Evolutionary conservation across 2,329 filamentous ascomycete species (phyloP), one percentile per base, ranked within the genome.

Genomic region (Basipetospora sp.): DNA sequence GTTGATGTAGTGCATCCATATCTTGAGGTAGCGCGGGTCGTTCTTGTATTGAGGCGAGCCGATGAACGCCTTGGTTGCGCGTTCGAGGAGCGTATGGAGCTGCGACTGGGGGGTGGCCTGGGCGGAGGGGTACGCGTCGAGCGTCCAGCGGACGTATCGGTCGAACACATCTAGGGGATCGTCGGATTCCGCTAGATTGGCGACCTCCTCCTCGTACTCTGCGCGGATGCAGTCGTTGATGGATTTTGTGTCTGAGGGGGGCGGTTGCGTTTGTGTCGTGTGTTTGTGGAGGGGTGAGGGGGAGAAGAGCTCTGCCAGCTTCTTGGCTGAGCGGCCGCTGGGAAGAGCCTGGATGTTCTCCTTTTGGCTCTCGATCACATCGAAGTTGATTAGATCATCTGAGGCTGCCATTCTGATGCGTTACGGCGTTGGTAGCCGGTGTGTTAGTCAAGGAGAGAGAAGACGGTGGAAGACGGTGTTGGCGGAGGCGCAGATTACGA

Each of bases 261-360:
- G 80, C 5, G 78, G 74, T 6, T 74, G 70, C 15, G 67, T 57
- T 31, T 72, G 59, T 50, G 69, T 71, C 57, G 31, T 72, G 59
- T 50, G 69, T 71, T 27, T 35, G 11, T 74, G 67, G 25, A 72
- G 59, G 29, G 69, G 65, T 29, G 71, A 67, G 39, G 82, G 67
- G 43, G 86, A 79, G 69, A 85, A 86, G 22, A 85, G 73, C 39
- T 86, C 74, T 20, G 79, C 86, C 36, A 98, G 77, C 38, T 90
- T 87, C 62, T 78, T 83, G 32, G 88, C 90, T 29, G 88, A 96
- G 46, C 90, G 67, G 16, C 71, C 90, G 44, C 84, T 81, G 13
- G 88, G 87, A 10, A 98, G 70, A 16, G 86, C 78, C 58, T 94
- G 87, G 40, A 98, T 94, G 59, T 98, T 98, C 63, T 98, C 90